Conservation (phyloP, 2,329 filamentous ascomycete species). For the Conoideocrella luteorostrata region DNA sequence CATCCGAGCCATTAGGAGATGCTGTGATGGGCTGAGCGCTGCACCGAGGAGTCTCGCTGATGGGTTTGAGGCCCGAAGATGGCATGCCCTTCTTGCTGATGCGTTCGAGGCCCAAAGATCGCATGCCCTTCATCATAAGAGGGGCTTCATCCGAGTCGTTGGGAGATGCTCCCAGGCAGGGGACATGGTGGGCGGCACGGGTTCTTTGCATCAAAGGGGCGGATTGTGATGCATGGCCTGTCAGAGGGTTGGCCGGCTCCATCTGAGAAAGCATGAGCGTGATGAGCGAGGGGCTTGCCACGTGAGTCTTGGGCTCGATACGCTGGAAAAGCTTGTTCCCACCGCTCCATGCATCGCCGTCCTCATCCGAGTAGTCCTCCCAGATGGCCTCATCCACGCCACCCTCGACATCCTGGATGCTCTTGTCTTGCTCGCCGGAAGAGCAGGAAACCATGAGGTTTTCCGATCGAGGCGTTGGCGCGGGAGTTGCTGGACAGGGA, state of each 20-base stretch:
- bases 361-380: conserved; percentile 66
- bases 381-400: conserved; percentile 58
- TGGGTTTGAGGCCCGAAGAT: conserved; percentile 43
- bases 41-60: conserved; percentile 60
- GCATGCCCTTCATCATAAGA: conserved; percentile 57
- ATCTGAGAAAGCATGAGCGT: conserved; percentile 80
- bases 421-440: conserved; percentile 52
- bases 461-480: no score
- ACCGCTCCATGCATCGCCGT: conserved; percentile 76
- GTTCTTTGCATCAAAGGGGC: conserved; percentile 62
- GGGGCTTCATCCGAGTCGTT: conserved; percentile 57
- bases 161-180: conserved; percentile 41
- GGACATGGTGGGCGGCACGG: conserved; percentile 41
- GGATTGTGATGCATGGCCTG: conserved; percentile 60
- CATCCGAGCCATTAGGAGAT: no score
- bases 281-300: conserved; percentile 82
- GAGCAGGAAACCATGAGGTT: no score
- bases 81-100: no score
- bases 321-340: conserved; percentile 84
- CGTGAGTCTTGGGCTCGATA: conserved; percentile 78
- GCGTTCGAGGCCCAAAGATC: no score
- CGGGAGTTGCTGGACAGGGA: no score
- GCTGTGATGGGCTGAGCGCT: conserved; percentile 70
- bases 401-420: conserved; percentile 49
- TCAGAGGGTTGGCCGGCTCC: conserved; percentile 63